A percentile compares a stretch with the other conserved stretches of the same genome.
Conservation (phyloP, 2,329 filamentous ascomycete species). For the Beauveria pseudobassiana region DNA sequence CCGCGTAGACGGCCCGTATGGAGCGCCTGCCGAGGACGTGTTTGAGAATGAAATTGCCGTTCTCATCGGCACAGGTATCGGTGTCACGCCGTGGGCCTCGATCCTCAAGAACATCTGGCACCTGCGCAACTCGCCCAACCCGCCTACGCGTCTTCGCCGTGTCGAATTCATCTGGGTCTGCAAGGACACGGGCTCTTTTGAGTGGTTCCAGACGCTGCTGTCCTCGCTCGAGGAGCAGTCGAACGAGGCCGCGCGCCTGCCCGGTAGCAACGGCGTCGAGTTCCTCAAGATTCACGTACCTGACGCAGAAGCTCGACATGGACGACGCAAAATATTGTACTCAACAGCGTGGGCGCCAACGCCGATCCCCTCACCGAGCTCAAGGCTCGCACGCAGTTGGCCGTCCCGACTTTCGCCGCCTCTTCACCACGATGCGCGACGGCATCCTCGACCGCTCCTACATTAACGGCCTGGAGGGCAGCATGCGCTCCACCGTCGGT, state of each 20-base stretch:
- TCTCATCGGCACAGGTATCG: slow-evolving; percentile 78
- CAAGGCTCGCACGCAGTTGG: slow-evolving; percentile 84
- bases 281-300: slow-evolving; percentile 97
- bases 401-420: slow-evolving; percentile 74
- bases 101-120: slow-evolving; percentile 99
- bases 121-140: slow-evolving; percentile 80
- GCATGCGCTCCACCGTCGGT: slow-evolving; percentile 75
- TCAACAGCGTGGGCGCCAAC: slow-evolving; percentile 85
- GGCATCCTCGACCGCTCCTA: slow-evolving; percentile 83
- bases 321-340: slow-evolving; percentile 94
- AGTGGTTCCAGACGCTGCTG: slow-evolving; percentile 96
- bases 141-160: slow-evolving; percentile 78
- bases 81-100: slow-evolving; percentile 78
- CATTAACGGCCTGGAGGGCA: slow-evolving; percentile 70
- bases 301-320: slow-evolving; percentile 85
- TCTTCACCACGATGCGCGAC: slow-evolving; percentile 79
- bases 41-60: slow-evolving; percentile 89
- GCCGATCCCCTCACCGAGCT: slow-evolving; percentile 90
- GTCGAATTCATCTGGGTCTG: slow-evolving; percentile 99
- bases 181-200: slow-evolving; percentile 90
- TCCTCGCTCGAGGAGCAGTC: slow-evolving; percentile 86
- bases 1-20: slow-evolving; percentile 91
- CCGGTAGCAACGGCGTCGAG: slow-evolving; percentile 62
- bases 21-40: slow-evolving; percentile 93
- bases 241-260: slow-evolving; percentile 57